These are phyloP conservation scores for Lathyrus oleraceus DNA, from an alignment of 306 rosid genomes.

Conservation along the genomic window DNA sequence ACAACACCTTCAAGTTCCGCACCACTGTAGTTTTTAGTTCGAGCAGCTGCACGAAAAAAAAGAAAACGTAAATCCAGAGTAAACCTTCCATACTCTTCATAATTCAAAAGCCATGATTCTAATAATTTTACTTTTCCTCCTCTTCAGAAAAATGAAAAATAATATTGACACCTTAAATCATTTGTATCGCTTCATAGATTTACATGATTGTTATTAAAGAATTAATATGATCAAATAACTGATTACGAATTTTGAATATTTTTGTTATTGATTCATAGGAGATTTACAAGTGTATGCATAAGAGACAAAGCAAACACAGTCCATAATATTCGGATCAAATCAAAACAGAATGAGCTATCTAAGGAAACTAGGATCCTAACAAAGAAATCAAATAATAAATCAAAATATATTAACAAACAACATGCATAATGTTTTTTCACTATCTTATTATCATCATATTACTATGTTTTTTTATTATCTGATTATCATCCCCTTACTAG, in stretches of 20 bases:
- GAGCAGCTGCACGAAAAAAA: constrained; percentile 72
- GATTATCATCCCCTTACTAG: constrained; percentile 12
- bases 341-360: background rate
- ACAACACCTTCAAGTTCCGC: constrained; percentile 99
- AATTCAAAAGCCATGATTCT: constrained; percentile 3
- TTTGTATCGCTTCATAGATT: constrained; percentile 18
- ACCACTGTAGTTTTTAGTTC: constrained; percentile 96
- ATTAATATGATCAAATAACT: constrained; percentile 20
- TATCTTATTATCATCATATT: constrained; percentile 20
- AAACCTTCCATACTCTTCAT: constrained; percentile 27
- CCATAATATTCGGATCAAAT: background rate
- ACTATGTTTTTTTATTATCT: background rate
- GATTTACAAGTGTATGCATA: background rate
- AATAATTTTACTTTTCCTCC: constrained; percentile 7
- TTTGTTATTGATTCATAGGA: background rate
- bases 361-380: background rate
- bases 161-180: constrained; percentile 14
- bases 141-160: constrained; percentile 12
- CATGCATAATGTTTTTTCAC: background rate
- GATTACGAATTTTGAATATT: background rate
- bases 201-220: constrained; percentile 13
- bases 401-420: background rate
- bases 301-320: background rate
- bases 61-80: constrained; percentile 23
- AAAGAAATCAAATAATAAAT: background rate